Percentiles rank a stretch among this genome's conserved stretches.
These are phyloP conservation scores for Pichia ethanolica DNA, from an alignment of 805 yeast genomes.

Conservation along the genomic window DNA sequence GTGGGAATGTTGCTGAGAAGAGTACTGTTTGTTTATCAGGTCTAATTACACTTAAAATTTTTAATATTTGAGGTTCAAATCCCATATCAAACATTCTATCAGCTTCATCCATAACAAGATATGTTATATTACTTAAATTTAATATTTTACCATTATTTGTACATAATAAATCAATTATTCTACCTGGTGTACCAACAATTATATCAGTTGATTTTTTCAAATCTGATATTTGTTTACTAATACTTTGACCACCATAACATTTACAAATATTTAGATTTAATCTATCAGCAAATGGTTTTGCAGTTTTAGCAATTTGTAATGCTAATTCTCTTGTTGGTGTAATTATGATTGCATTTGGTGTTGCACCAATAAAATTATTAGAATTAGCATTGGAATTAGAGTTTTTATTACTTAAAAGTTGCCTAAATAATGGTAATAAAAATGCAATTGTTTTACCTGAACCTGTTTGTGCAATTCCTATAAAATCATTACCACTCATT, in stretches of 20 bases:
- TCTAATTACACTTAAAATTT: constrained; percentile 54
- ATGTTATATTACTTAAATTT: constrained; percentile 61
- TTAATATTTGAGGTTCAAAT: constrained; percentile 89
- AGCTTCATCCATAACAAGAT: constrained; percentile 90
- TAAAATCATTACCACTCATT: constrained; percentile 83
- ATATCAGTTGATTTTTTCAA: constrained; percentile 73
- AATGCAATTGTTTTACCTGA: constrained; percentile 93
- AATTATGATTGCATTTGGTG: constrained; percentile 73
- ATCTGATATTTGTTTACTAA: constrained; percentile 74
- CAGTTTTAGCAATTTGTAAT: constrained; percentile 67
- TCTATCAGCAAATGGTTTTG: constrained; percentile 46
- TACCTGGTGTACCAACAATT: constrained; percentile 90
- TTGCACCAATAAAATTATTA: constrained; percentile 44
- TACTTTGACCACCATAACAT: constrained; percentile 87
- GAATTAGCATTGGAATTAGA: background rate
- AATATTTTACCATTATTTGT: constrained; percentile 75
- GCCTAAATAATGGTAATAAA: constrained; percentile 76
- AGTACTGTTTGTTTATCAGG: constrained; percentile 86
- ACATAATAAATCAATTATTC: constrained; percentile 81
- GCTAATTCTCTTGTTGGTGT: constrained; percentile 95
- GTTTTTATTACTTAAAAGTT: constrained; percentile 58
- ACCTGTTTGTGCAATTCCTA: constrained; percentile 95
- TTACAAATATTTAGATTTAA: constrained; percentile 53
- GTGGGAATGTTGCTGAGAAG: constrained; percentile 92
- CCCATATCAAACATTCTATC: constrained; percentile 97